Evolutionary conservation across 192 early-diverging fungal genomes (phyloP), one percentile per base, ranked within the genome.

Genomic region (Coemansia sp.): DNA sequence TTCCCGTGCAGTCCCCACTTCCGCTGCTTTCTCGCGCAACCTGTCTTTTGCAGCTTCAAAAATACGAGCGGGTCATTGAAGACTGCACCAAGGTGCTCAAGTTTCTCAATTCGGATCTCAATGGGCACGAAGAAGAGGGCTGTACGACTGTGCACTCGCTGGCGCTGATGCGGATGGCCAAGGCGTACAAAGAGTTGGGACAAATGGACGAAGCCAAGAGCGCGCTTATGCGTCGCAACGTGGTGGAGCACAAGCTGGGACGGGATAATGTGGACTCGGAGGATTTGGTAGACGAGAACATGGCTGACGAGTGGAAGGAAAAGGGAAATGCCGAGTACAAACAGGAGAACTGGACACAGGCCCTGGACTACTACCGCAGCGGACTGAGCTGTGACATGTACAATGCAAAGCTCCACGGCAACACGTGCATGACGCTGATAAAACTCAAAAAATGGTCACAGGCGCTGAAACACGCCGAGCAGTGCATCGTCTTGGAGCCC

Each of bases 141-240:
- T 82, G 80, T 62, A 77, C 80, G 1, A 82, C 80, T 0, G 74
- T 82, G 41, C 80, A 82, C 38, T 82, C 80, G 25, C 57, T 82
- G 56, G 80, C 80, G 21, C 69, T 82, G n/a, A 39, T 82, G 68
- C 75, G 80, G 19, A 74, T 82, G 80, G 80, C 80, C 57, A 82
- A 82, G 62, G 80, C 80, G 25, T 47, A 78, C 65, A 82, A 82
- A 69, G 80, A 82, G 47, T 63, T 82, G 49, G 80, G 75, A 47
- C 68, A 59, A 5, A 2, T 74, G 39, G 80, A 82, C 27, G 72
- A 73, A 8, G 71, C 75, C 26, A 82, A 78, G 64, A 78, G 71
- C 31, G 71, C 80, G 4, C 48, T 82, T 35, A 77, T 77, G 80
- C 64, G 80, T 48, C 77, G 68, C 37, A 82, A 82, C 51, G 80